Percentiles rank a stretch among this genome's conserved stretches.
phyloP scores from a whole-genome alignment of 164 flowering plant genomes.

The Umbellularia californica region DNA sequence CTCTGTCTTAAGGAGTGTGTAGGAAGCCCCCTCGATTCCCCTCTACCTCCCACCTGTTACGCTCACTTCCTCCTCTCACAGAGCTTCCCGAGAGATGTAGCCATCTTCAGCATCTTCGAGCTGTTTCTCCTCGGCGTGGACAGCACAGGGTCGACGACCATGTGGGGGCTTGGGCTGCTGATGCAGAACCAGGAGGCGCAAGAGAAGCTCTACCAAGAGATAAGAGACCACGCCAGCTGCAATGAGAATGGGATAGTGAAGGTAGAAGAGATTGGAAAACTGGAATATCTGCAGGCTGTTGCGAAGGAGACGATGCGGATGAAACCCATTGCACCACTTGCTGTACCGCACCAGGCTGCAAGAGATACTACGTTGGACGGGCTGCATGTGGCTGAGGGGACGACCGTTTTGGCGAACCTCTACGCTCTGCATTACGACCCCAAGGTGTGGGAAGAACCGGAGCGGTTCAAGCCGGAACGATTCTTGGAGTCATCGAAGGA shows the following conservation, averaged over 20 bases:
- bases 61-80: slow-evolving; percentile 19
- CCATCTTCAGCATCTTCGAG: slow-evolving; percentile 12
- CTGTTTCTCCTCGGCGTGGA: slow-evolving; percentile 12
- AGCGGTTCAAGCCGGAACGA: slow-evolving; percentile 16
- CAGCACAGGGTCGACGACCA: slow-evolving; percentile 13
- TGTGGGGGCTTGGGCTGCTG: slow-evolving; percentile 20
- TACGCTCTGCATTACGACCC: slow-evolving; percentile 14
- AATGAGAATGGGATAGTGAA: background rate
- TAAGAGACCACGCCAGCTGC: background rate
- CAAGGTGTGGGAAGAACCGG: slow-evolving; percentile 13
- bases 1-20: too few relatives aligned
- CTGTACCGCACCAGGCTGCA: slow-evolving; percentile 4
- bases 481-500: slow-evolving; percentile 2
- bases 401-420: slow-evolving; percentile 16
- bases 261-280: slow-evolving; percentile 7
- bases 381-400: slow-evolving; percentile 10
- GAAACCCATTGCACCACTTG: slow-evolving; percentile 14
- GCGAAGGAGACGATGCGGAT: slow-evolving; percentile 15
- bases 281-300: slow-evolving; percentile 15
- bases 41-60: slow-evolving; percentile 6
- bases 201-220: slow-evolving; percentile 10
- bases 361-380: slow-evolving; percentile 14
- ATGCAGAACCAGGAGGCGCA: slow-evolving; percentile 5
- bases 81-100: background rate
- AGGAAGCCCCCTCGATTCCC: too few relatives aligned